Evolutionary conservation across 805 yeast genomes (phyloP), one percentile per base, ranked within the genome.

Genomic region (Candida jianshihensis): DNA sequence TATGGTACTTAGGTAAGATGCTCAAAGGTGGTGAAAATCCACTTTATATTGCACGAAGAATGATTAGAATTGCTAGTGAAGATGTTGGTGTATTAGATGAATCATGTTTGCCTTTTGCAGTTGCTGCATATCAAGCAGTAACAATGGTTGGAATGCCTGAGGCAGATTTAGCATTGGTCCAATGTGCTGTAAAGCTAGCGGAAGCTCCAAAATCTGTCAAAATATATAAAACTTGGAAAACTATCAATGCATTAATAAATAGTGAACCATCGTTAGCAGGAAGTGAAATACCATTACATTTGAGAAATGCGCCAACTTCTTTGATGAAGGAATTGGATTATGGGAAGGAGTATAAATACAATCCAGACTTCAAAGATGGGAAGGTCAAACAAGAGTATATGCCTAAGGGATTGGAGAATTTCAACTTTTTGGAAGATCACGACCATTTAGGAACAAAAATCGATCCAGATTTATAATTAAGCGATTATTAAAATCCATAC

Each of bases 131-230:
- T 56, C 85, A 86, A 30, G 87, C 97, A 0, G 80, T 85, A 4
- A 88, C 86, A 62, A 84, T 83, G 57, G 72, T 92, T 16, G 99
- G 98, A 0, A 66, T 92, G 71, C 98, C 98, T 0, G 98, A 92
- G 52, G 90, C 92, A 3, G 95, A 89, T 54, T 68, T 85, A 18
- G 78, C 87, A 6, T 60, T 92, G 30, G 97, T 88, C 0, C 97
- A 92, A 48, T 88, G 96, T 59, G 89, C 95, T 1, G 87, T 83
- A n/a, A 84, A 89, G 47, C 63, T 92, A 18, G 94, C 97, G 0
- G 61, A 75, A 36, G 94, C 97, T 0, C 76, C 78, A 0, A 92
- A 92, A 57, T 82, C 95, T 9, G 88, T 92, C 6, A 81, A 81
- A 50, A 77, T 92, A 0, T 92, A 92, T 53, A 65, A 88, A 39